phyloP scores from a whole-genome alignment of 495 filamentous ascomycete species.

The Penicillium steckii region DNA sequence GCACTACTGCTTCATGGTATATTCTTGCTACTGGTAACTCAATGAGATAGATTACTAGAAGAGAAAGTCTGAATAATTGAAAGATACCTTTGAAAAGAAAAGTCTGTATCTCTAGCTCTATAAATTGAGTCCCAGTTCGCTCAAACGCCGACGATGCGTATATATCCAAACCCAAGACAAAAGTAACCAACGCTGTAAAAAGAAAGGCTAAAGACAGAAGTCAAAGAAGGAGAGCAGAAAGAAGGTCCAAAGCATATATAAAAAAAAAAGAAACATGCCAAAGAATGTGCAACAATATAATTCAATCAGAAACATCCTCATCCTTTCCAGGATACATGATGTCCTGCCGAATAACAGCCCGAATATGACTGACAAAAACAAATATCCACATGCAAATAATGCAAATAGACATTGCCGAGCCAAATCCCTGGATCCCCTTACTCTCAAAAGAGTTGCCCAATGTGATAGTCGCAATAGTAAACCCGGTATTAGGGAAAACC shows the following conservation, averaged over 20 bases:
- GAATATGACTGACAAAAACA: slow-evolving; percentile 51
- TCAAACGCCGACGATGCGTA: not conserved
- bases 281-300: not conserved
- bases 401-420: slow-evolving; percentile 45
- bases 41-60: too few relatives aligned
- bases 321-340: slow-evolving; percentile 65
- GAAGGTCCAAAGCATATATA: not conserved
- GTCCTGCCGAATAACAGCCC: slow-evolving; percentile 51
- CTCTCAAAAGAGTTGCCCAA: slow-evolving; percentile 43
- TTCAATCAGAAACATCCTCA: slow-evolving; percentile 50
- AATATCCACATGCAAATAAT: slow-evolving; percentile 58
- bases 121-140: not conserved
- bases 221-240: not conserved
- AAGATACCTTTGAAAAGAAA: too few relatives aligned
- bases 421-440: slow-evolving; percentile 36
- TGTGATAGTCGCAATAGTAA: slow-evolving; percentile 46
- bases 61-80: too few relatives aligned
- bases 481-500: slow-evolving; percentile 50
- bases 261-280: slow-evolving; percentile 1
- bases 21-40: too few relatives aligned
- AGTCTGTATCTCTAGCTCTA: too few relatives aligned
- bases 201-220: not conserved
- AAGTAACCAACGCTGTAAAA: not conserved
- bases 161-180: not conserved
- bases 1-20: too few relatives aligned